phyloP scores from a whole-genome alignment of 2,329 filamentous ascomycete genomes.

The Monosporascus sp. region DNA sequence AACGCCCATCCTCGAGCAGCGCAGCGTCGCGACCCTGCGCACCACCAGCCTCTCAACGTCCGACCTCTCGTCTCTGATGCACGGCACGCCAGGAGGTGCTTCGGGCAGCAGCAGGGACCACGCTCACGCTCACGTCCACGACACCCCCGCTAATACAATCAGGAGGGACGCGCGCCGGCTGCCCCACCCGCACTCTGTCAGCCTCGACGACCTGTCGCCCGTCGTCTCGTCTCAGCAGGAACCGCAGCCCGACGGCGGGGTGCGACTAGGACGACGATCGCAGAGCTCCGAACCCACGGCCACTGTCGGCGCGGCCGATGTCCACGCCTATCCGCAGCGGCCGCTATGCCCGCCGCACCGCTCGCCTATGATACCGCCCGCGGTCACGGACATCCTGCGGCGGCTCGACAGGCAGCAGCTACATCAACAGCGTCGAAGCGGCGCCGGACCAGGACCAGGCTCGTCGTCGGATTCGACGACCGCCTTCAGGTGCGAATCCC shows the following conservation, averaged over 20 bases:
- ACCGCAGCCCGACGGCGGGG: no score
- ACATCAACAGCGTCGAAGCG: not conserved
- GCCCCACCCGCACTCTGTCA: conserved; percentile 22
- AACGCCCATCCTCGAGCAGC: conserved; percentile 36
- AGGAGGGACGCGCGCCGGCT: no score
- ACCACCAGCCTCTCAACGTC: conserved; percentile 18
- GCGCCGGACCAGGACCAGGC: not conserved
- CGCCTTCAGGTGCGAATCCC: conserved; percentile 9
- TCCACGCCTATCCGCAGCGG: conserved; percentile 24
- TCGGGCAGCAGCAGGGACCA: conserved; percentile 7
- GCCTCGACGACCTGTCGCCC: conserved; percentile 24
- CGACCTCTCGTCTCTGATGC: conserved; percentile 24
- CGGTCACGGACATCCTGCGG: conserved; percentile 2
- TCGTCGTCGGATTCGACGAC: not conserved
- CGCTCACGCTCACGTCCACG: not conserved
- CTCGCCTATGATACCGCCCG: conserved; percentile 8
- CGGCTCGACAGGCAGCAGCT: not conserved
- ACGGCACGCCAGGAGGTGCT: conserved; percentile 7
- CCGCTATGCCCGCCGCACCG: conserved; percentile 19
- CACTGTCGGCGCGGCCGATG: conserved; percentile 13
- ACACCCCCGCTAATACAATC: not conserved
- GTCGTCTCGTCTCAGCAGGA: not conserved
- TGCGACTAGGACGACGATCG: not conserved
- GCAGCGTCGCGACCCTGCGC: conserved; percentile 30
- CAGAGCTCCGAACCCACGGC: not conserved